Conservation (phyloP, 1,284 basidiomycete species). For the Sanghuangporus sanghuang region DNA sequence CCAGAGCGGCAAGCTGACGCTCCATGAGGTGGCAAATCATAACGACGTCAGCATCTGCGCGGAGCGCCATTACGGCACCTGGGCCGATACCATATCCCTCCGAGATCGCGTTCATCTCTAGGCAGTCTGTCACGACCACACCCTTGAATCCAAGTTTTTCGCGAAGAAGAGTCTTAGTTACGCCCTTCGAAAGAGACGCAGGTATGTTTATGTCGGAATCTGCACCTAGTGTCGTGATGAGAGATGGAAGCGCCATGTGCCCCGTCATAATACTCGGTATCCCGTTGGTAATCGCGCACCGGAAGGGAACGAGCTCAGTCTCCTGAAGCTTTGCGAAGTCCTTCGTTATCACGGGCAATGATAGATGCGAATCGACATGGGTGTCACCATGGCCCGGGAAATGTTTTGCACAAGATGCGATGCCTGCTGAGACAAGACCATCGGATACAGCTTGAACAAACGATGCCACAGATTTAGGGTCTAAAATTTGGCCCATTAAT, state of each 20-base stretch:
- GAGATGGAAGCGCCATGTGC: conserved; percentile 57
- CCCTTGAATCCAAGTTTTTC: conserved; percentile 44
- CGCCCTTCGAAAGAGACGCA: conserved; percentile 46
- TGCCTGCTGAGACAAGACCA: conserved; percentile 41
- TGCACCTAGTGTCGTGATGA: background rate
- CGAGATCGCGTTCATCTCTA: conserved; percentile 67
- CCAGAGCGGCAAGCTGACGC: conserved; percentile 47
- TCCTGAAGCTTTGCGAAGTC: conserved; percentile 33
- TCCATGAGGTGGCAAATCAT: conserved; percentile 65
- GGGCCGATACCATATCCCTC: conserved; percentile 39
- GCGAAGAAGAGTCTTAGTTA: conserved; percentile 51
- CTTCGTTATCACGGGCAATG: conserved; percentile 55
- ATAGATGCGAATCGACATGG: conserved; percentile 64
- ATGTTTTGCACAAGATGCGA: conserved; percentile 62
- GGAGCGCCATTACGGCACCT: conserved; percentile 49
- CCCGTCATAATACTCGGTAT: conserved; percentile 63
- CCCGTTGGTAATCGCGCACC: conserved; percentile 33
- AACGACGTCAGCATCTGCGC: conserved; percentile 60
- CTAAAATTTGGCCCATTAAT: conserved; percentile 28
- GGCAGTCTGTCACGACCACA: conserved; percentile 60
- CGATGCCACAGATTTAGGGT: conserved; percentile 44
- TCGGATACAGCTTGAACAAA: conserved; percentile 43
- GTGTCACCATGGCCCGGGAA: conserved; percentile 74
- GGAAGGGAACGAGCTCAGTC: conserved; percentile 58
- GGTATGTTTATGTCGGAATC: conserved; percentile 38